Evolutionary conservation across 2,329 filamentous ascomycete species (phyloP).

Genomic region (Exserohilum rostratum): DNA sequence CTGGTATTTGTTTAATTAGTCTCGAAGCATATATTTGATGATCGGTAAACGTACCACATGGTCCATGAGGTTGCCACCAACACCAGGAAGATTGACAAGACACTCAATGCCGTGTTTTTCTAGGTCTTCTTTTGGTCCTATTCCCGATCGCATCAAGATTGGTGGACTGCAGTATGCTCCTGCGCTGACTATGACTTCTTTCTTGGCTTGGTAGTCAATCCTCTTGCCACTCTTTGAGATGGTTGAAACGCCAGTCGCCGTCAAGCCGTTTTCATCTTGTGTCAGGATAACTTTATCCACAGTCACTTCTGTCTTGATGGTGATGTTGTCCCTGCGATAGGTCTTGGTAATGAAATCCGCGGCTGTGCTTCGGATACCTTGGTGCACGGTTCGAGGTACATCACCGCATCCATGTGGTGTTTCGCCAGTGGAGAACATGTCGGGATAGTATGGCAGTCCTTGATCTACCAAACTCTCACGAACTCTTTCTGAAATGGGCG

Average conservation of each 20-base stretch:
- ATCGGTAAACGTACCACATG: constrained; percentile 60
- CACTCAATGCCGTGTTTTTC: constrained; percentile 59
- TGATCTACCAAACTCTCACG: constrained; percentile 61
- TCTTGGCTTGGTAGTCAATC: constrained; percentile 41
- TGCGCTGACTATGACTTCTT: constrained; percentile 44
- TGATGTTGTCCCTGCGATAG: constrained; percentile 45
- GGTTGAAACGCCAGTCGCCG: constrained; percentile 55
- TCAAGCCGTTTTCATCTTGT: constrained; percentile 46
- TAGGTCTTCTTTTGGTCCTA: constrained; percentile 63
- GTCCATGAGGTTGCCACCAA: constrained; percentile 69
- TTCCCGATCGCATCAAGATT: constrained; percentile 60
- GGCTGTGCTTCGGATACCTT: constrained; percentile 37
- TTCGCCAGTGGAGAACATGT: constrained; percentile 63
- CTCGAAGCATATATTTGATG: constrained; percentile 38
- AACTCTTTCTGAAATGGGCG: constrained; percentile 63
- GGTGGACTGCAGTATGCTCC: constrained; percentile 44
- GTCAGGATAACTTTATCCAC: constrained; percentile 56
- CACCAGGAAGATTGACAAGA: constrained; percentile 63
- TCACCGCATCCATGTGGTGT: constrained; percentile 41
- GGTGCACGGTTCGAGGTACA: constrained; percentile 38
- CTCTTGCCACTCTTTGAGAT: constrained; percentile 51
- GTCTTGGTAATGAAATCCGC: constrained; percentile 51
- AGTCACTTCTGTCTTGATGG: constrained; percentile 39
- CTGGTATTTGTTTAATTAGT: constrained; percentile 38
- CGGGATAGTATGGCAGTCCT: constrained; percentile 61